phyloP scores from a whole-genome alignment of 345 rosid genomes.

The Combretum micranthum region DNA sequence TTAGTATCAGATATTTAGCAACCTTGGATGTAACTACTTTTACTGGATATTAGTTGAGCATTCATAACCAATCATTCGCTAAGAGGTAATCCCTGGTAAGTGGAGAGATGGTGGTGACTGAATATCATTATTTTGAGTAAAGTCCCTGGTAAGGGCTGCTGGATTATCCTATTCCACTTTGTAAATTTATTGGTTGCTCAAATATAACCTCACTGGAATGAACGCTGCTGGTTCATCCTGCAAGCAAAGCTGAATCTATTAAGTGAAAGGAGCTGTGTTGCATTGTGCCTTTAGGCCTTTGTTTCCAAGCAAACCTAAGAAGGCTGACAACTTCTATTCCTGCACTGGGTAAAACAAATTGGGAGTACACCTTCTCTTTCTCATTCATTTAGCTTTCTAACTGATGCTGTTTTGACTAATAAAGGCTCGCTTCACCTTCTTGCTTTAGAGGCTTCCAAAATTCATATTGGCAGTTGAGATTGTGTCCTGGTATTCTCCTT shows the following conservation, averaged over 20 bases:
- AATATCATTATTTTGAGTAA: slow-evolving; percentile 22
- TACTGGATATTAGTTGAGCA: slow-evolving; percentile 2
- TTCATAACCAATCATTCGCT: background rate
- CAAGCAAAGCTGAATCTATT: slow-evolving; percentile 38
- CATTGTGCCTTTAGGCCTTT: slow-evolving; percentile 39
- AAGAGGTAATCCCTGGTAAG: slow-evolving; percentile 10
- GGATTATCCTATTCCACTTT: background rate
- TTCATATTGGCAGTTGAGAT: slow-evolving; percentile 66
- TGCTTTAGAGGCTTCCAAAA: slow-evolving; percentile 74
- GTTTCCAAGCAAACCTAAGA: slow-evolving; percentile 49
- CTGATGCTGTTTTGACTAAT: slow-evolving; percentile 26
- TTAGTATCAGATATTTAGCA: slow-evolving; percentile 19
- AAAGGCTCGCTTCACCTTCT: slow-evolving; percentile 36
- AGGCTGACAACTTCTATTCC: slow-evolving; percentile 40
- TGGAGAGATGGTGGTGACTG: slow-evolving; percentile 4
- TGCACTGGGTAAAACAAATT: slow-evolving; percentile 43
- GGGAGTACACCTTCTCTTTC: slow-evolving; percentile 60
- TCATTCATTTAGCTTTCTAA: background rate
- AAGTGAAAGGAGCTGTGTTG: slow-evolving; percentile 45
- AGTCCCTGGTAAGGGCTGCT: slow-evolving; percentile 43
- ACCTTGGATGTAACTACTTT: slow-evolving; percentile 4
- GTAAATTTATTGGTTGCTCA: slow-evolving; percentile 12
- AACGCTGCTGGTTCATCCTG: slow-evolving; percentile 34
- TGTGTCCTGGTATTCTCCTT: slow-evolving; percentile 68
- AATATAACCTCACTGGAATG: slow-evolving; percentile 31